These are phyloP conservation scores for Rhytidhysteron rufulum DNA, from an alignment of 2,329 filamentous ascomycete genomes.

Conservation along the genomic window DNA sequence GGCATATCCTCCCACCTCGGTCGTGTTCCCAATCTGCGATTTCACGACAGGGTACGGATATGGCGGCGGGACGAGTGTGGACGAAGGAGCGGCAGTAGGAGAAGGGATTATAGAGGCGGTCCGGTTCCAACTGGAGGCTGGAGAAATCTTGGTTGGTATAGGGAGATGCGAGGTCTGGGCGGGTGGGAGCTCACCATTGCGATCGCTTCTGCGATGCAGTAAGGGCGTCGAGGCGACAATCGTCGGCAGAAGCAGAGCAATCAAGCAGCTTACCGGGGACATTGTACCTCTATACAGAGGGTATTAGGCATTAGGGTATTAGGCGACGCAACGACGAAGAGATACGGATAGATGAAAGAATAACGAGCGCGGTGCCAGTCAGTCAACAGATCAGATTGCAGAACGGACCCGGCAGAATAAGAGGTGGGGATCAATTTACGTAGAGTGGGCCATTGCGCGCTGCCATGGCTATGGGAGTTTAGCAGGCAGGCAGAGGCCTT, in stretches of 20 bases:
- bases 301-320: slow-evolving; percentile 9
- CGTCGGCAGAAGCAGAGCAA: slow-evolving; percentile 9
- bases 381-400: too few relatives aligned
- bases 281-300: slow-evolving; percentile 6
- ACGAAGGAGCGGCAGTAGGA: slow-evolving; percentile 6
- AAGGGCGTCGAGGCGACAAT: slow-evolving; percentile 14
- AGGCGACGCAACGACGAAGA: slow-evolving; percentile 7
- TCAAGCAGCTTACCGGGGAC: slow-evolving; percentile 1
- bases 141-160: slow-evolving; percentile 23
- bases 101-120: slow-evolving; percentile 14
- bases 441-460: slow-evolving; percentile 15
- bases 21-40: neutral
- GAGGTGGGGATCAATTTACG: slow-evolving; percentile 16
- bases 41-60: slow-evolving; percentile 4
- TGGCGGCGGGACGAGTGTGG: slow-evolving; percentile 4
- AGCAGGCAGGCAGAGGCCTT: too few relatives aligned
- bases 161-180: slow-evolving; percentile 15
- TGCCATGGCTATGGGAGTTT: too few relatives aligned
- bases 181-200: slow-evolving; percentile 2
- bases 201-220: slow-evolving; percentile 16
- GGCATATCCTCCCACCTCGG: slow-evolving; percentile 4
- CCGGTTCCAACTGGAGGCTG: slow-evolving; percentile 25
- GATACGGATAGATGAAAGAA: slow-evolving; percentile 5
- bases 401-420: too few relatives aligned
- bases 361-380: slow-evolving; percentile 13